Base-by-base conservation (phyloP, 106 monocot genomes). In the Dioscorea dumetorum region DNA sequence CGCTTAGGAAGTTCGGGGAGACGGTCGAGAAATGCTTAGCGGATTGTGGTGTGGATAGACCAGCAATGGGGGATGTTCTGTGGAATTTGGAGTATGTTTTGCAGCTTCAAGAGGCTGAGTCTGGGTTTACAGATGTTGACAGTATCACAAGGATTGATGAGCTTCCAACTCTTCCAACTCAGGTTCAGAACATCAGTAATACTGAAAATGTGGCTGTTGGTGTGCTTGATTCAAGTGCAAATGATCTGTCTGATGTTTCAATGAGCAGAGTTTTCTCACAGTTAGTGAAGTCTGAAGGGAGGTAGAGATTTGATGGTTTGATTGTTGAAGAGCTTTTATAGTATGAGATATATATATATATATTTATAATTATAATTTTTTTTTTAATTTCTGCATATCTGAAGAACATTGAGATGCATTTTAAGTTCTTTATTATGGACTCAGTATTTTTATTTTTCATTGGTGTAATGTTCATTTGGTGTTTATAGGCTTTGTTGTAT, bases 181-280 rank as follows among this genome's bases (percentile, higher is more conserved):
- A 68, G 35, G 74, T 84, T 64, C 64, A 72, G 50, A 72, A 76
- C 49, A 72, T 70, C 49, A 48, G n/a, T n/a, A 66, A 6, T 33
- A 5, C 13, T 10, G 71, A 67, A 23, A 57, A 19, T 9, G 65
- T 35, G 6, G 35, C 48, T 2, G 59, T 57, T 31, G 62, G 54
- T 23, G 60, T 17, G 12, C 49, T 16, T 41, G 41, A 41, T 41
- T 5, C 41, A 8, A 6, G 33, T 19, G 32, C 12, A 1, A 69
- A 74, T 50, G 83, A 87, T 63, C 77, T 83, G 35, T 80, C 85
- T 3, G 74, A 71, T 60, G 81, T 93, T 24, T 88, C 83, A 13
- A 88, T 88, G 88, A 85, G 83, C 32, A 80, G 77, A 32, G 83
- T 93, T 66, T 93, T 93, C 72, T 93, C 93, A 22, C 88, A 86